These are phyloP conservation scores for Mycena olivaceomarginata DNA, from an alignment of 768 basidiomycete species.

Conservation along the genomic window DNA sequence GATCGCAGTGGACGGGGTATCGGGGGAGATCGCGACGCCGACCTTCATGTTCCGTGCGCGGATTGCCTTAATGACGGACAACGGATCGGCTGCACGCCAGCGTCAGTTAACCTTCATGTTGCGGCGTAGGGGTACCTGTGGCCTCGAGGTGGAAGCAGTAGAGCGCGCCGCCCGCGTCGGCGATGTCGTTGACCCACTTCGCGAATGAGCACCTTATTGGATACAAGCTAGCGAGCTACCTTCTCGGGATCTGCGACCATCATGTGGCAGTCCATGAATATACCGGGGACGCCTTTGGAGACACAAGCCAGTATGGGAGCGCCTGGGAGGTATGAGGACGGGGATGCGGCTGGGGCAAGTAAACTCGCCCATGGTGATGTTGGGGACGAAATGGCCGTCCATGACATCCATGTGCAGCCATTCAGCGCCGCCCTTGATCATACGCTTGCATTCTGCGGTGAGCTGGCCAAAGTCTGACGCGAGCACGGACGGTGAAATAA, in stretches of 20 bases:
- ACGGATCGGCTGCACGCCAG: conserved; percentile 71
- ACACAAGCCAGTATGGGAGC: conserved; percentile 93
- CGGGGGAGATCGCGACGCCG: conserved; percentile 97
- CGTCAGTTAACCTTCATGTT: conserved; percentile 1
- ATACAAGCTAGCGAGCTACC: conserved; percentile 60
- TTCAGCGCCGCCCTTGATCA: conserved; percentile 96
- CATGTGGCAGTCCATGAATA: conserved; percentile 99
- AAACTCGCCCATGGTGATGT: conserved; percentile 94
- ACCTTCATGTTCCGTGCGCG: conserved; percentile 92
- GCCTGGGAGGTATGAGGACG: conserved; percentile 66
- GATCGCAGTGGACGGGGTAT: conserved; percentile 92
- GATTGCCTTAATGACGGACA: conserved; percentile 88
- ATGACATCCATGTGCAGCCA: conserved; percentile 93
- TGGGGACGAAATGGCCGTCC: conserved; percentile 99
- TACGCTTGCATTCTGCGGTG: conserved; percentile 95
- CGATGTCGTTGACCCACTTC: conserved; percentile 98
- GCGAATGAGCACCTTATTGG: not conserved
- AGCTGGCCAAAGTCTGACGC: conserved; percentile 98
- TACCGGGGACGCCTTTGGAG: conserved; percentile 90
- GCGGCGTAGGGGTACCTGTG: conserved; percentile 71
- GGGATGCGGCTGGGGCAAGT: conserved; percentile 1
- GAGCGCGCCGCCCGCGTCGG: conserved; percentile 94
- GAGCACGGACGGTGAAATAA: conserved; percentile 97
- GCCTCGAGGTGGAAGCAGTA: conserved; percentile 99
- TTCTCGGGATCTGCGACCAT: conserved; percentile 97